phyloP scores from a whole-genome alignment of 2,329 filamentous ascomycete species.

The Kalaharituber pfeilii region DNA sequence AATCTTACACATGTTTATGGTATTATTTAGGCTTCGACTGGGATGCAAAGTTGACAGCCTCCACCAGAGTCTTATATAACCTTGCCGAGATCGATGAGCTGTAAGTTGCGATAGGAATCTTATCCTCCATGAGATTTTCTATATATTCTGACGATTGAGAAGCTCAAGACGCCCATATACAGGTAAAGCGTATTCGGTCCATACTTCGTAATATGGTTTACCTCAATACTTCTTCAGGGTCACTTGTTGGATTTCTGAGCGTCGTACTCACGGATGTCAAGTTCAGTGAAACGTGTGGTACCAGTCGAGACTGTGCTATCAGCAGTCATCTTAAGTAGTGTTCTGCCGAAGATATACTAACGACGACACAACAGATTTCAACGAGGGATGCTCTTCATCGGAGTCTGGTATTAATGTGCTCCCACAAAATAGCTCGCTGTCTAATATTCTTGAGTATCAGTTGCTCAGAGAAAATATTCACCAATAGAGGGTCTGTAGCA shows the following conservation, averaged over 20 bases:
- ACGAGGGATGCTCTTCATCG: neutral
- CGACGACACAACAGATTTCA: too few relatives aligned
- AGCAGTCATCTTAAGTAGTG: too few relatives aligned
- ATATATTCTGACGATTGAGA: too few relatives aligned
- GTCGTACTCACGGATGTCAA: neutral
- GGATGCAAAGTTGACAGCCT: neutral
- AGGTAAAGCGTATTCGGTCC: too few relatives aligned
- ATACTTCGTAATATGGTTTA: too few relatives aligned
- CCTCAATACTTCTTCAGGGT: too few relatives aligned
- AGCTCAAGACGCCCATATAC: too few relatives aligned
- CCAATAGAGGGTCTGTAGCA: neutral
- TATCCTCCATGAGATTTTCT: too few relatives aligned
- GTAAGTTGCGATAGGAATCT: too few relatives aligned
- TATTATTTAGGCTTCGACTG: neutral
- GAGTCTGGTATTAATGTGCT: neutral
- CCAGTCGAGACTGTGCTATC: too few relatives aligned
- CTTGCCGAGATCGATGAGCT: neutral
- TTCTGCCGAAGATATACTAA: neutral
- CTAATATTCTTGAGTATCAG: neutral
- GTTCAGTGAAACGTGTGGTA: too few relatives aligned
- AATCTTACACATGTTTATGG: neutral
- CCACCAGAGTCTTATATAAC: neutral
- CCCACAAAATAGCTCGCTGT: neutral
- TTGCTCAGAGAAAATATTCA: neutral
- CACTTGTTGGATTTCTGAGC: neutral